These are phyloP conservation scores for Paracoccidioides lutzii DNA, from an alignment of 2,329 filamentous ascomycete genomes.

Conservation along the genomic window DNA sequence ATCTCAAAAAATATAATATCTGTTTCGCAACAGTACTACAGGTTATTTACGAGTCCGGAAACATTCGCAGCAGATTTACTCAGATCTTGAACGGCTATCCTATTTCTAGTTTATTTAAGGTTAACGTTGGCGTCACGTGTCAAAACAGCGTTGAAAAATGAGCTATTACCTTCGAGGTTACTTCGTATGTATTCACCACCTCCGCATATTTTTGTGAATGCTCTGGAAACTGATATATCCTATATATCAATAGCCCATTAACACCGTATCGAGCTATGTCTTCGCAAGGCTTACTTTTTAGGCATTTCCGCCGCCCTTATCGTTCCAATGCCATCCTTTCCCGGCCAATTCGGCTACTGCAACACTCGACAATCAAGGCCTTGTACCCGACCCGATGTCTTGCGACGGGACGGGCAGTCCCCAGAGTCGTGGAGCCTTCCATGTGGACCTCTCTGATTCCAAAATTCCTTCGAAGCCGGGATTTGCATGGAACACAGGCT, in stretches of 20 bases:
- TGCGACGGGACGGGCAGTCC: constrained; percentile 22
- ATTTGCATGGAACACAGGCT: constrained; percentile 21
- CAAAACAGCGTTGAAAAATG: too few relatives aligned
- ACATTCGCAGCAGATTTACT: too few relatives aligned
- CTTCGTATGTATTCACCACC: not conserved
- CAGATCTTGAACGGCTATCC: too few relatives aligned
- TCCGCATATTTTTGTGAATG: too few relatives aligned
- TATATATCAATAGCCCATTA: not conserved
- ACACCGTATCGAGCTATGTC: not conserved
- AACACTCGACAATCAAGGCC: not conserved
- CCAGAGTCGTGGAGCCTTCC: constrained; percentile 43
- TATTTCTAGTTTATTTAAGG: too few relatives aligned
- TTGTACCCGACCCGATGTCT: constrained; percentile 14
- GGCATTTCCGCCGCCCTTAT: not conserved
- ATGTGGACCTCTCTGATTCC: constrained; percentile 62
- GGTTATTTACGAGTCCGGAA: too few relatives aligned
- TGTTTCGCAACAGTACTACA: too few relatives aligned
- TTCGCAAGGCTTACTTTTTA: not conserved
- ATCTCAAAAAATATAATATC: too few relatives aligned
- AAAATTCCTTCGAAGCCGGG: constrained; percentile 36
- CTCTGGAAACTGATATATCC: too few relatives aligned
- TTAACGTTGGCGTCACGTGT: too few relatives aligned
- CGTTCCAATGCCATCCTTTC: constrained; percentile 9
- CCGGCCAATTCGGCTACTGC: not conserved
- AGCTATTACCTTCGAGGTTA: not conserved